A percentile compares a stretch with the other conserved stretches of the same genome.
Evolutionary conservation across 1,284 basidiomycete species (phyloP).

Genomic region (Ustilago vetiveriae): DNA sequence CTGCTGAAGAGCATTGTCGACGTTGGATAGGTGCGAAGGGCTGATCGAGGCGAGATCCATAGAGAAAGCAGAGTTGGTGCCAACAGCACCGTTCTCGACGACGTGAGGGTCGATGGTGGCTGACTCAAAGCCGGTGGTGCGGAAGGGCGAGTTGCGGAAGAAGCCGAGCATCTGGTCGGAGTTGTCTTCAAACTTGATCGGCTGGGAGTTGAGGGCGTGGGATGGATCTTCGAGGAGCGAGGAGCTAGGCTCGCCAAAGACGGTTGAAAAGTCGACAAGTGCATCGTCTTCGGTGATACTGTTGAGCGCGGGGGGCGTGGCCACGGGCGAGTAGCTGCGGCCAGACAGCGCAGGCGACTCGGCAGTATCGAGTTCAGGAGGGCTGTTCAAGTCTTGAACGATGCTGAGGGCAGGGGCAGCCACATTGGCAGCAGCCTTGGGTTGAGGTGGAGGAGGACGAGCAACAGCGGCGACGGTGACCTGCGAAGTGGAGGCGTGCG

Average conservation of each 20-base stretch:
- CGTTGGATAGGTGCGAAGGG: constrained; percentile 5
- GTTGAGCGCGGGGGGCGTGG: constrained; percentile 29
- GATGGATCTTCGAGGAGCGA: constrained; percentile 9
- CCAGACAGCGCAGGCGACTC: constrained; percentile 40
- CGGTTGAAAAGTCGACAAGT: constrained; percentile 26
- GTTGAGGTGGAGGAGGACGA: constrained; percentile 18
- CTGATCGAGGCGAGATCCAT: constrained; percentile 24
- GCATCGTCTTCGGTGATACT: constrained; percentile 25
- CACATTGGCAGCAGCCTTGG: constrained; percentile 11
- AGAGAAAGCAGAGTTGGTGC: constrained; percentile 1
- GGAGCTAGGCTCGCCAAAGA: constrained; percentile 31
- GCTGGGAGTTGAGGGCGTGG: not conserved
- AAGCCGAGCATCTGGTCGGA: constrained; percentile 32
- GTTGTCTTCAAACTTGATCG: constrained; percentile 35
- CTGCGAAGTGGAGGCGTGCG: constrained; percentile 23
- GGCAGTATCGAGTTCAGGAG: constrained; percentile 34
- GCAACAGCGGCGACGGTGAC: constrained; percentile 39
- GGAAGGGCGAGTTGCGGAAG: constrained; percentile 44
- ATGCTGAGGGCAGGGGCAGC: not conserved
- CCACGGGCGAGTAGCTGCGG: constrained; percentile 33
- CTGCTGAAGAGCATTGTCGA: not conserved
- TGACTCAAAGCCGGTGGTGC: constrained; percentile 28
- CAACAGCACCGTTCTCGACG: constrained; percentile 23
- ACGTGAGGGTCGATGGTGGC: constrained; percentile 49
- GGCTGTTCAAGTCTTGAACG: constrained; percentile 11